A percentile compares a stretch with the other conserved stretches of the same genome.
Conservation (phyloP, 164 flowering plant species). For the Litsea cubeba region DNA sequence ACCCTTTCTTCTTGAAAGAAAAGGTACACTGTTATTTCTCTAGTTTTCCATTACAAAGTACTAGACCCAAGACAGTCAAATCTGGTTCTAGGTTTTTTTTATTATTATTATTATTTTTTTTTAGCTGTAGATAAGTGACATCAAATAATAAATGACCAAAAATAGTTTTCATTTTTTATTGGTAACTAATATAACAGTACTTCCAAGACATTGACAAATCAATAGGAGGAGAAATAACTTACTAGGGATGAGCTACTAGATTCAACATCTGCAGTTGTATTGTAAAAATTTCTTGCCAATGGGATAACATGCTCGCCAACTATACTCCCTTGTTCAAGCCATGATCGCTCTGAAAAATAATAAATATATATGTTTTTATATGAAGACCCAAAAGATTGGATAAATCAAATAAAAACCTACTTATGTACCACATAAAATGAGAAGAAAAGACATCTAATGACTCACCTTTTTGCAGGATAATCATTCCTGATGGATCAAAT, state of each 20-base stretch:
- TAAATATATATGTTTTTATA: neutral
- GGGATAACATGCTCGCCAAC: conserved; percentile 90
- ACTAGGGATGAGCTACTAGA: conserved; percentile 25
- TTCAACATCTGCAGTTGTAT: conserved; percentile 53
- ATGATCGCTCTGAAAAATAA: conserved; percentile 57
- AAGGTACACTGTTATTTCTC: too few species aligned
- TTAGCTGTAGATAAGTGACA: too few species aligned
- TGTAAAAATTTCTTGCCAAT: conserved; percentile 84
- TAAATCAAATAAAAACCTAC: neutral
- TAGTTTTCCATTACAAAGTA: too few species aligned
- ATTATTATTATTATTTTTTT: too few species aligned
- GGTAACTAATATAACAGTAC: neutral
- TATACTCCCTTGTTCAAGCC: conserved; percentile 87
- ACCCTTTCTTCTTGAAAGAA: too few species aligned
- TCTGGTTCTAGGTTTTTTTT: too few species aligned
- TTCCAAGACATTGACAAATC: neutral
- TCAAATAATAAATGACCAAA: too few species aligned
- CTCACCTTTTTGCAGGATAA: conserved; percentile 86
- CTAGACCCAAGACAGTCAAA: too few species aligned
- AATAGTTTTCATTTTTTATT: too few species aligned
- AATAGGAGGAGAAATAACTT: neutral
- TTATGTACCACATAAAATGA: neutral
- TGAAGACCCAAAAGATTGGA: neutral
- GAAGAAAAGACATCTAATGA: neutral
- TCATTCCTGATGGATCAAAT: conserved; percentile 89